Evolutionary conservation across 2,329 filamentous ascomycete genomes (phyloP).

Genomic region (Penicillium olsonii): DNA sequence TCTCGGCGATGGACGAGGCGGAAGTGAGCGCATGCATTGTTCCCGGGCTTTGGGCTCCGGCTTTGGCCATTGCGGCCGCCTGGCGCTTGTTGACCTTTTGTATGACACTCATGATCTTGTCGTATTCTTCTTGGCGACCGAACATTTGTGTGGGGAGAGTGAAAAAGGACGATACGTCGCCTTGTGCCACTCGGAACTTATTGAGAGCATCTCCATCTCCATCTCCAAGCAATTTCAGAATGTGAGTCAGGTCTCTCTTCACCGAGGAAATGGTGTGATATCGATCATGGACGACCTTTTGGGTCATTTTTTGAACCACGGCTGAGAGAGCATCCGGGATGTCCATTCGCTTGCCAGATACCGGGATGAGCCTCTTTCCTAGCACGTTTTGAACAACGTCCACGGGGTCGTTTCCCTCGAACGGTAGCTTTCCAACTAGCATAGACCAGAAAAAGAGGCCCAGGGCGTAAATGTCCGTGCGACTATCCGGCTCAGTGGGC

Average conservation of each 20-base stretch:
- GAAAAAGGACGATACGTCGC: constrained; percentile 90
- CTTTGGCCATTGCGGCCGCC: constrained; percentile 35
- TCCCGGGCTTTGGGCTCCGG: constrained; percentile 37
- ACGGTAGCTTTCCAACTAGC: constrained; percentile 76
- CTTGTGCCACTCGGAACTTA: constrained; percentile 75
- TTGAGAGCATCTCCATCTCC: constrained; percentile 72
- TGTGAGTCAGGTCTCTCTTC: constrained; percentile 73
- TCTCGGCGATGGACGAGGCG: constrained; percentile 54
- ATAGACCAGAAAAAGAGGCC: constrained; percentile 88
- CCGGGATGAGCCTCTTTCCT: constrained; percentile 72
- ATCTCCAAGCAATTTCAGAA: constrained; percentile 72
- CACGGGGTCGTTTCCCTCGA: constrained; percentile 75
- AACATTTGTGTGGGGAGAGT: constrained; percentile 80
- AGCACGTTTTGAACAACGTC: constrained; percentile 92
- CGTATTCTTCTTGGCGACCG: constrained; percentile 72
- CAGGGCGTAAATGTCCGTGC: constrained; percentile 91
- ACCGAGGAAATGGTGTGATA: constrained; percentile 89
- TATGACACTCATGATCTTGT: constrained; percentile 71
- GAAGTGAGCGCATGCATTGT: constrained; percentile 54
- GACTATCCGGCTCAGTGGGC: constrained; percentile 85
- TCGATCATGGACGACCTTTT: constrained; percentile 81
- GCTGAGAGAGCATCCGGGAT: constrained; percentile 78
- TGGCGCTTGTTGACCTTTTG: constrained; percentile 73
- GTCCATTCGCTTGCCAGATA: constrained; percentile 76
- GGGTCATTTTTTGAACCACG: constrained; percentile 89